Base-by-base conservation (phyloP, 371 early-diverging fungal species). In the Syncephalastrum racemosum region DNA sequence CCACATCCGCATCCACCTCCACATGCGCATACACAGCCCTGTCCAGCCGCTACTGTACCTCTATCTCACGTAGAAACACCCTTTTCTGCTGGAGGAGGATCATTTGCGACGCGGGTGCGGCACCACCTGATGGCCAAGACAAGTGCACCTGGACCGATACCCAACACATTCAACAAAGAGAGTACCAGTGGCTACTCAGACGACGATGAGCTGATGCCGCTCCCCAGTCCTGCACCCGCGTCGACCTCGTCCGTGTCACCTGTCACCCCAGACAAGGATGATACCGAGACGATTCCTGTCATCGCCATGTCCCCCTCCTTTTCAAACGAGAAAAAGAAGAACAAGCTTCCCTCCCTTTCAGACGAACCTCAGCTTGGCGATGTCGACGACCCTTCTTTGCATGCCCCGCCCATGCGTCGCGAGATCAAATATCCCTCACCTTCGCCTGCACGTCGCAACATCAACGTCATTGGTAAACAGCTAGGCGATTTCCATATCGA, bases 291-390 rank as follows among this genome's bases (percentile, higher is more conserved):
- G 44, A 73, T 73, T 36, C 70, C 74, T 20, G 62, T 75, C 14
- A 49, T 68, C 54, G 70, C 69, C 10, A 55, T 66, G 8, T 66
- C 66, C 3, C 66, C 68, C 5, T 62, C 62, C 1, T 70, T 63
- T 36, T 44, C 66, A 2, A 59, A 61, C 4, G 55, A 60, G 18
- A 60, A 63, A 54, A 31, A 31, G 36, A 64, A 64, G 24, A 63
- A 70, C 23, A 55, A 63, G 13, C 62, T 75, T 10, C 76, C 76
- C 18, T 62, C 67, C 10, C 46, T 75, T 8, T 31, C 57, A 6
- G 72, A 75, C 5, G 63, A 59, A 15, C 76, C 76, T 2, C 64
- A 65, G 57, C 42, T 75, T 12, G 76, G 76, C 6, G 76, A 75
- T 45, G 24, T 60, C 43, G 70, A 62, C 16, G 60, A 63, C 19